Percentiles rank a stretch among this genome's conserved stretches.
These are phyloP conservation scores for Hamamelis virginiana DNA, from an alignment of 164 flowering plant genomes.

Conservation along the genomic window DNA sequence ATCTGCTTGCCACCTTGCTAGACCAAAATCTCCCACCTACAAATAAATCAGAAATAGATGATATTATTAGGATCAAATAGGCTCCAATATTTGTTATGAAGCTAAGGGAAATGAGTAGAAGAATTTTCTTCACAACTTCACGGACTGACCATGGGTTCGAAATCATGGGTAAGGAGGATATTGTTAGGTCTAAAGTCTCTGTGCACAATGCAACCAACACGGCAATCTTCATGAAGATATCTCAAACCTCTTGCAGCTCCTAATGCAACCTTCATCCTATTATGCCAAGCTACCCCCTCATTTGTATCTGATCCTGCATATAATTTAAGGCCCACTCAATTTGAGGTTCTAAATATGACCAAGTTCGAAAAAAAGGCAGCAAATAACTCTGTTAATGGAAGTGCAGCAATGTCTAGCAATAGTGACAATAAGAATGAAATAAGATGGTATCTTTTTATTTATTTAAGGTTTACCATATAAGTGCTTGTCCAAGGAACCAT, in stretches of 20 bases:
- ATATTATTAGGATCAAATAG: not conserved
- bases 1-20: constrained; percentile 42
- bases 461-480: constrained; percentile 28
- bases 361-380: not conserved
- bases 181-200: constrained; percentile 50
- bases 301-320: constrained; percentile 12
- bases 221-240: constrained; percentile 55
- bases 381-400: not conserved
- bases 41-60: not conserved
- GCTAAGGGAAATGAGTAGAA: not conserved
- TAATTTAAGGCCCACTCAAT: not conserved
- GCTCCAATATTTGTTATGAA: not conserved
- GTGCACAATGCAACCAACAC: constrained; percentile 52
- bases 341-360: not conserved
- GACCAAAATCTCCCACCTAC: constrained; percentile 50
- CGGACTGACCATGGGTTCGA: constrained; percentile 42
- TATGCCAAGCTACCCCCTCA: constrained; percentile 32
- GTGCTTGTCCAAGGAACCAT: constrained; percentile 46
- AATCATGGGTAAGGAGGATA: constrained; percentile 52
- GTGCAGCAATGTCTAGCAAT: not conserved
- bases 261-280: constrained; percentile 39
- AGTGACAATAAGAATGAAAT: too few species aligned
- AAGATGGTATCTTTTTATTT: too few species aligned
- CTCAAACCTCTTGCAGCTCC: constrained; percentile 53
- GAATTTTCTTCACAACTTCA: not conserved